Base-by-base conservation (phyloP, 2,329 filamentous ascomycete genomes). In the Diaporthe citrichinensis region DNA sequence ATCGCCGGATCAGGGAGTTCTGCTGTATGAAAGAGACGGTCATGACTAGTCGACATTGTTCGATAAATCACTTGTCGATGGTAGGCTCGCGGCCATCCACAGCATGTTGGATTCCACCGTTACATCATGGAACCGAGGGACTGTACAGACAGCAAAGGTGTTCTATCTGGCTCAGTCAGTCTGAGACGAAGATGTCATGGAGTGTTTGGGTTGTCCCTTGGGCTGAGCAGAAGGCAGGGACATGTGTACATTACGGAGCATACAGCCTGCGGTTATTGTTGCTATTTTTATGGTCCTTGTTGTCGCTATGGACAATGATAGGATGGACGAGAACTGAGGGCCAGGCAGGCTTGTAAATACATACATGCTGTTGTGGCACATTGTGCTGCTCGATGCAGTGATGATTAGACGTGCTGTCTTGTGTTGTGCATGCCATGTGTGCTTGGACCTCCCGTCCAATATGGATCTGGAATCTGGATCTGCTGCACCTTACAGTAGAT, bases 371-470 rank as follows among this genome's bases (percentile, higher is more conserved):
- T 28, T 25, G 51, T 53, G 51, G 6, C 51, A 53, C 51, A 53
- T 28, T 53, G 51, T 20, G n/a, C 17, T 28, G n/a, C n/a, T 25
- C 10, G n/a, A 28, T 53, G 51, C n/a, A 53, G 51, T 25, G 51
- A 25, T 53, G 51, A 15, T 10, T 23, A 15, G n/a, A 20, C 17
- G 31, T 58, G 55, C 20, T 12, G 55, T 55, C 12, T 28, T 17
- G 51, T 28, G 49, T 25, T 51, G n/a, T 25, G 49, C 14, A n/a
- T 51, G 23, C 23, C 23, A 12, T 25, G 49, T 51, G n/a, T 53
- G 51, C 51, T 53, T 53, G 51, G 51, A n/a, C 51, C 51, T 53
- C n/a, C 51, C n/a, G n/a, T 53, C 51, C 51, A 53, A 53, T 25
- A 14, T 53, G 51, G n/a, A 28, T 28, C 51, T 28, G n/a, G 51